Base-by-base conservation (phyloP, 306 rosid genomes). In the Dalbergia cultrata region DNA sequence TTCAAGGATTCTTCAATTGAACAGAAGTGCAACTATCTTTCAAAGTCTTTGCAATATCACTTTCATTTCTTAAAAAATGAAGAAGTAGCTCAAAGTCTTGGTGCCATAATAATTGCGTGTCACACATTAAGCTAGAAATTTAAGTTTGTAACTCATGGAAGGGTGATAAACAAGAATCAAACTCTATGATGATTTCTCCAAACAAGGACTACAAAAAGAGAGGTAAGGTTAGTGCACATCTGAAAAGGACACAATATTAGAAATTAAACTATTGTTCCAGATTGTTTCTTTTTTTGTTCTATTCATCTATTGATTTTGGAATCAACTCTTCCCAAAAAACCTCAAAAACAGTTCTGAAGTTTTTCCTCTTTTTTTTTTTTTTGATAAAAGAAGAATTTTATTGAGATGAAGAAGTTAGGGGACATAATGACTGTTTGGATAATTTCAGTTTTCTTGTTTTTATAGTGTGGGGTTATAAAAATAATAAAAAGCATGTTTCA, bases 1-100 rank as follows among this genome's bases (percentile, higher is more conserved):
- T 73, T 49, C 58, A 44, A 68, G 47, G 68, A 39, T 71, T 72
- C 78, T 72, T 83, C 79, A 49, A 56, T 35, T 53, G 12, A 65
- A 43, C 50, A 67, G 18, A 11, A 14, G 64, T 56, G 54, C 19
- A 45, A 70, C 67, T 69, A 13, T 33, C 62, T 33, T 8, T 57
- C 43, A 31, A 78, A 19, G 56, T 59, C 7, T 78, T 79, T 58
- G 70, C 3, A 2, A 58, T n/a, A 43, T 43, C 12, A 9, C 13
- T 7, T 43, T 43, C 49, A 8, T 43, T 43, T 43, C 49, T 43
- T 43, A 43, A 43, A 43, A 43, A 43, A 43, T 43, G 49, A 26
- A 26, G 31, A 26, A 26, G 31, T 26, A 26, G 31, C 31, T 26
- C 31, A 26, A 26, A 26, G 31, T 26, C 3, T 26, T 26, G 2